These are phyloP conservation scores for Luvunga scandens DNA, from an alignment of 345 rosid species.

Conservation along the genomic window DNA sequence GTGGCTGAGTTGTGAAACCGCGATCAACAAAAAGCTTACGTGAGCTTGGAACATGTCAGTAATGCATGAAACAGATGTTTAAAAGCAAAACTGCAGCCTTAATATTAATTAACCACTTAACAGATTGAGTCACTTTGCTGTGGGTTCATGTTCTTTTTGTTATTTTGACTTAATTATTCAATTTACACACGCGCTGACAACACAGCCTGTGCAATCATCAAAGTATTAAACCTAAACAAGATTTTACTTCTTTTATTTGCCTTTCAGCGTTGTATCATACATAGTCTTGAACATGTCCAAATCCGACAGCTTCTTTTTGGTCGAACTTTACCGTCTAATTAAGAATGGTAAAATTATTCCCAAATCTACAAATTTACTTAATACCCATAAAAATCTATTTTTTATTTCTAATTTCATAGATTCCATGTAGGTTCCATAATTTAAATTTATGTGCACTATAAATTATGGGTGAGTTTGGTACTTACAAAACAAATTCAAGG, in stretches of 20 bases:
- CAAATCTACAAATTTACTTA: too few relatives aligned
- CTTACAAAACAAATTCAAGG: too few relatives aligned
- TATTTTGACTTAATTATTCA: neutral
- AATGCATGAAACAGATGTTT: neutral
- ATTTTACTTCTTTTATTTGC: neutral
- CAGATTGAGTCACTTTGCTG: neutral
- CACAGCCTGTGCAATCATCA: neutral
- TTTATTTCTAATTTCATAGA: too few relatives aligned
- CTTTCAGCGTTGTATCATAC: neutral
- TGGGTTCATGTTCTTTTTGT: neutral
- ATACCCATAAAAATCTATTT: too few relatives aligned
- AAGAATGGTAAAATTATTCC: neutral
- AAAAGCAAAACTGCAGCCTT: neutral
- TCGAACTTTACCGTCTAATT: neutral
- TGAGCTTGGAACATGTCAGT: neutral
- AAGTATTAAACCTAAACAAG: neutral
- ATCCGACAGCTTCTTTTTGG: neutral
- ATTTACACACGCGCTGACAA: neutral
- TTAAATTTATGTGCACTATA: too few relatives aligned
- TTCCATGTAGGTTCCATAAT: too few relatives aligned
- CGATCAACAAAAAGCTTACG: neutral
- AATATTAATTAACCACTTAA: neutral
- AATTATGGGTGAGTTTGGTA: too few relatives aligned
- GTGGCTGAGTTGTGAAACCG: neutral
- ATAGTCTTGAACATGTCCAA: neutral